These are phyloP conservation scores for Peziza echinospora DNA, from an alignment of 495 filamentous ascomycete genomes.

Conservation along the genomic window DNA sequence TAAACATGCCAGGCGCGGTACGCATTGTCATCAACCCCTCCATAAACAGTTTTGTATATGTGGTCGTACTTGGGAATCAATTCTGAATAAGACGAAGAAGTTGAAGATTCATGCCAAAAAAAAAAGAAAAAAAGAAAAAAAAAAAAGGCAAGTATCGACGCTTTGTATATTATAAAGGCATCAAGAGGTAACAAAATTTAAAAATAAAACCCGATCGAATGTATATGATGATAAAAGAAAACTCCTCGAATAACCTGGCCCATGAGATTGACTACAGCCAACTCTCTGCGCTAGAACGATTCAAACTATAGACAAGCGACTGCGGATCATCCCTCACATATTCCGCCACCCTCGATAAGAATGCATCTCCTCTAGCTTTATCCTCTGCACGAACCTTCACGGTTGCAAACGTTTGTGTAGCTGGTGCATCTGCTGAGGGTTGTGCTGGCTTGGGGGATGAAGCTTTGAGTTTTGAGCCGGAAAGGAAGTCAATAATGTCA, in stretches of 20 bases:
- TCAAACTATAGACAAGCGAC: constrained; percentile 33
- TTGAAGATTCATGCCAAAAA: no score
- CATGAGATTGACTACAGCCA: not conserved
- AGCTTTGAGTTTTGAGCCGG: constrained; percentile 25
- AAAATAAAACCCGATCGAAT: no score
- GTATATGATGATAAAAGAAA: constrained; percentile 3
- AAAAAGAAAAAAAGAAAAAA: no score
- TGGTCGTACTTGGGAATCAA: no score
- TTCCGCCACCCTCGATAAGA: constrained; percentile 62
- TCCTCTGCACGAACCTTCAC: constrained; percentile 54
- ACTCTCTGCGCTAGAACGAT: not conserved
- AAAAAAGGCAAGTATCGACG: no score
- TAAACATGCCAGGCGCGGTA: no score
- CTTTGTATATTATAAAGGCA: no score
- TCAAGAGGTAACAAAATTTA: no score
- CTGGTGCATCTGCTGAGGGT: constrained; percentile 18
- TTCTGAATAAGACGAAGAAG: no score
- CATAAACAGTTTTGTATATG: no score
- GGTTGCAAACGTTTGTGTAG: constrained; percentile 57
- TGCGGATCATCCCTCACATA: constrained; percentile 68
- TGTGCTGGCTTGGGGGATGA: constrained; percentile 18
- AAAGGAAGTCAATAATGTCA: constrained; percentile 64
- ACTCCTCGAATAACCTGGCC: constrained; percentile 4
- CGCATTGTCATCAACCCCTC: no score
- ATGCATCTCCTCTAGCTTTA: constrained; percentile 55